Percentiles rank a stretch among this genome's conserved stretches.
Evolutionary conservation across 768 basidiomycete species (phyloP).

Genomic region (Gymnopilus junonius): DNA sequence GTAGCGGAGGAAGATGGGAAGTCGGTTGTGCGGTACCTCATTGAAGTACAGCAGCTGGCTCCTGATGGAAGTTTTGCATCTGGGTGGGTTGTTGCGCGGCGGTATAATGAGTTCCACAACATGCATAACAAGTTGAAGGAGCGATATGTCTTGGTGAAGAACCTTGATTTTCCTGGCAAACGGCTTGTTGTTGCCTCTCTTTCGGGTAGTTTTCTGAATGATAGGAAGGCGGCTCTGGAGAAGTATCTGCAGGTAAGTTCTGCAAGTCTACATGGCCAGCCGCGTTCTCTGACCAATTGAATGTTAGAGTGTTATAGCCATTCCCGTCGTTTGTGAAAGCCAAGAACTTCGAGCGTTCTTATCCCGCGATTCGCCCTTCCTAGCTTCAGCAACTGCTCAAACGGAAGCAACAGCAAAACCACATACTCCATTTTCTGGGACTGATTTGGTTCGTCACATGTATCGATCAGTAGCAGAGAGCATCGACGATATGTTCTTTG

Average conservation of each 20-base stretch:
- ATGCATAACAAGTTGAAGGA: constrained; percentile 90
- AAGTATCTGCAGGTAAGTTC: constrained; percentile 83
- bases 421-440: constrained; percentile 60
- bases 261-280: not conserved
- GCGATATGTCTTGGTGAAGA: constrained; percentile 63
- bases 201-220: constrained; percentile 87
- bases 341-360: constrained; percentile 84
- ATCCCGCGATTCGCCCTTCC: constrained; percentile 85
- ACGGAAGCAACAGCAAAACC: constrained; percentile 43
- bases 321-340: constrained; percentile 80
- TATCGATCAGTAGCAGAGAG: constrained; percentile 93
- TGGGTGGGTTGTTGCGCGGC: constrained; percentile 91
- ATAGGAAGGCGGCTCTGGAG: constrained; percentile 77
- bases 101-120: constrained; percentile 94
- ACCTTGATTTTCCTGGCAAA: constrained; percentile 91
- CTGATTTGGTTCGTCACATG: constrained; percentile 81
- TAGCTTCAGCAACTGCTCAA: constrained; percentile 48
- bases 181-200: constrained; percentile 90
- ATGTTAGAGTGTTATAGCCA: constrained; percentile 69
- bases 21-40: constrained; percentile 88
- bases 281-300: not conserved
- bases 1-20: constrained; percentile 86
- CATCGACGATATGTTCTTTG: constrained; percentile 97
- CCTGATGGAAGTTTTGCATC: constrained; percentile 77
- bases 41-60: constrained; percentile 91